Evolutionary conservation across 768 basidiomycete genomes (phyloP).

Genomic region (Boletus reticuloceps): DNA sequence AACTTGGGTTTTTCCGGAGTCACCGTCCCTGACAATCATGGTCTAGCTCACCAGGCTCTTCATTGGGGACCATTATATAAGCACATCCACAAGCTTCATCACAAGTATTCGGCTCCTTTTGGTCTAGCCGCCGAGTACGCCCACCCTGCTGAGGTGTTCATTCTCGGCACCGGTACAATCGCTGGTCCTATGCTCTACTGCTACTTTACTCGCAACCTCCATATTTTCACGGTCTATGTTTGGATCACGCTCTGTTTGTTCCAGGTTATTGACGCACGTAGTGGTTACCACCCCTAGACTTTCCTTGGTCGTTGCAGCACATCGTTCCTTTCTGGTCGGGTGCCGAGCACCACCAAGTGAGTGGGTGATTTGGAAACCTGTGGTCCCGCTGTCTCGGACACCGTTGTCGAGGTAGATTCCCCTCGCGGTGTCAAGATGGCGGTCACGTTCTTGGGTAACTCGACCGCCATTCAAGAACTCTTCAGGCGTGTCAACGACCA

Average conservation of each 20-base stretch:
- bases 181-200: constrained; percentile 86
- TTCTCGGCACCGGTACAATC: constrained; percentile 91
- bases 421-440: no score
- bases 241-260: constrained; percentile 94
- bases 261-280: constrained; percentile 97
- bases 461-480: no score
- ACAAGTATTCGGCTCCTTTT: constrained; percentile 96
- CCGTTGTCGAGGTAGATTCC: no score
- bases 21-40: not conserved
- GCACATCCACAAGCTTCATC: constrained; percentile 95
- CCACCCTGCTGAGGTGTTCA: constrained; percentile 95
- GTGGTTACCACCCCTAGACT: constrained; percentile 78
- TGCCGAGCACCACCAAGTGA: constrained; percentile 94
- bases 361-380: no score
- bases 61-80: constrained; percentile 85
- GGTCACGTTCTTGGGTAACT: no score
- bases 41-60: constrained; percentile 79
- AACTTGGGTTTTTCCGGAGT: not conserved
- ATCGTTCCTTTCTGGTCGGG: constrained; percentile 96
- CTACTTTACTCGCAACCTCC: constrained; percentile 66
- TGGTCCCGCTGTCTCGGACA: no score
- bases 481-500: no score
- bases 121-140: constrained; percentile 98
- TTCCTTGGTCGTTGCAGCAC: constrained; percentile 96
- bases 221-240: constrained; percentile 89